Evolutionary conservation across 305 asterid genomes (phyloP), one percentile per base, ranked within the genome.

Genomic region (Petunia hybrid): DNA sequence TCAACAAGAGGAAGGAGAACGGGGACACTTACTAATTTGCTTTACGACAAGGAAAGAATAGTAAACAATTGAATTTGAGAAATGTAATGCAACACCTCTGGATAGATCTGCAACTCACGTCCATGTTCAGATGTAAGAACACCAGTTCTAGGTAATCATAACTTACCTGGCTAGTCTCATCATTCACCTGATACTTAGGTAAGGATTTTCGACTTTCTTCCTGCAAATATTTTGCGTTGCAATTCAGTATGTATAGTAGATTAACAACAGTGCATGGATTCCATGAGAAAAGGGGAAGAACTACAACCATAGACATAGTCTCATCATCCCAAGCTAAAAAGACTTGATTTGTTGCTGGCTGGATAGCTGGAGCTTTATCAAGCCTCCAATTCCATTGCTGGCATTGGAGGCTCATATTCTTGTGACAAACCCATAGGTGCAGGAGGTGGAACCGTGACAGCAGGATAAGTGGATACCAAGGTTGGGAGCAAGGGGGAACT

Each of bases 121-220:
- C 83, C 87, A 84, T 80, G 82, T 84, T 88, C 84, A 84, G 53
- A 81, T 55, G 57, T 70, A 85, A 89, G 78, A 84, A 80, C 78
- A 71, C 14, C 76, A 80, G 83, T 70, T 76, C 76, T 31, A 85
- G 89, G 90, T 81, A 77, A 80, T 84, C 79, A 86, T 64, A 89
- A 94, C 98, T 95, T 95, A 95, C 98, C 98, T 95, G 98, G 97
- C 92, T 93, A 86, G 90, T 95, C 90, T 93, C 98, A 85, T 95
- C 98, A 86, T 95, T 98, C 91, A 95, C 97, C 97, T 95, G 98
- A 91, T 95, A 95, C 96, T 92, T 95, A 85, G 77, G 85, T 67
- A 91, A 81, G 80, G 98, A 95, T 90, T 91, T 87, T 86, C 98
- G 92, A 90, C 98, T 91, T 92, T 93, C 99, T 92, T 95, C 99